A percentile compares a stretch with the other conserved stretches of the same genome.
phyloP scores from a whole-genome alignment of 2,329 filamentous ascomycete species.

The Thelonectria discophora region DNA sequence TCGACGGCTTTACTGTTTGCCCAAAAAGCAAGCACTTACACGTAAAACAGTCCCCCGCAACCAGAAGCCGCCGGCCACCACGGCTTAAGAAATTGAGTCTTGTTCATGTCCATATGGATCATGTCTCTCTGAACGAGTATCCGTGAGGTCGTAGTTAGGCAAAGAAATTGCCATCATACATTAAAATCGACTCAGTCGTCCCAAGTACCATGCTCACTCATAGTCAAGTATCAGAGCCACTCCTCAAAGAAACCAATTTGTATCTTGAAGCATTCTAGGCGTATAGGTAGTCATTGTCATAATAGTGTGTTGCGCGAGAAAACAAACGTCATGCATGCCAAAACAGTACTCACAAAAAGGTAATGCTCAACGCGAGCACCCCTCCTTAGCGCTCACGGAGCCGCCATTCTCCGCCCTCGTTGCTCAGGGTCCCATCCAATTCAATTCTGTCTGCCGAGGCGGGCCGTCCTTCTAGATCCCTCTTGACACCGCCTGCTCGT shows the following conservation, averaged over 20 bases:
- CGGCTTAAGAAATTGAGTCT: constrained; percentile 1
- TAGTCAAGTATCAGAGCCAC: neutral
- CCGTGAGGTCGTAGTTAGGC: neutral
- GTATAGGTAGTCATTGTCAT: neutral
- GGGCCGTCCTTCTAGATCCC: constrained; percentile 1
- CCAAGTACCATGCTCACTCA: neutral
- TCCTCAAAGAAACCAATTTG: neutral
- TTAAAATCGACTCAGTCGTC: neutral
- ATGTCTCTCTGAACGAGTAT: too few relatives aligned
- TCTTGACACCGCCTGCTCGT: neutral
- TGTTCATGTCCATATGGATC: neutral
- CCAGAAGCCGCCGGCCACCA: neutral
- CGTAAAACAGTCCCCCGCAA: neutral
- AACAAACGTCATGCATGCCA: neutral
- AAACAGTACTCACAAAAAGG: neutral
- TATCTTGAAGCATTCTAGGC: neutral
- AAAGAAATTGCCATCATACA: neutral
- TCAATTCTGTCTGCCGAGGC: constrained; percentile 4
- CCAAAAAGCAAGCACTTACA: neutral
- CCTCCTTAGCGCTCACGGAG: neutral
- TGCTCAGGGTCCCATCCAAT: neutral
- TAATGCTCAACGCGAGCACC: neutral
- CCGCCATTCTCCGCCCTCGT: neutral
- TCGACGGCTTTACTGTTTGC: constrained; percentile 13
- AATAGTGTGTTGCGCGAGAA: neutral